phyloP scores from a whole-genome alignment of 2,329 filamentous ascomycete genomes.

The Monosporascus cannonballus region DNA sequence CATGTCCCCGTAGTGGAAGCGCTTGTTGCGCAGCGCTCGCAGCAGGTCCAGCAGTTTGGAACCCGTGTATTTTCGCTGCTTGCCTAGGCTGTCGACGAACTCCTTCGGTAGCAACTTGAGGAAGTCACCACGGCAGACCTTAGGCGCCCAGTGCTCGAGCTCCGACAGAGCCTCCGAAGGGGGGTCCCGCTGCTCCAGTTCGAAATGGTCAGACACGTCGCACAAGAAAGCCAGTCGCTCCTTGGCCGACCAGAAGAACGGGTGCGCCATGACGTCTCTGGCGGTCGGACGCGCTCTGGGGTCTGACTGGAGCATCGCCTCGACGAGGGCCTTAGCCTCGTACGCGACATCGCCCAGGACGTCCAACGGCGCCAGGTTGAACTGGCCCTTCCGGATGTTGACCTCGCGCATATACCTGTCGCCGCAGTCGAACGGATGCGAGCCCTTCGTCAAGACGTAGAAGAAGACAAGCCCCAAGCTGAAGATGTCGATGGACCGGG shows the following conservation, averaged over 20 bases:
- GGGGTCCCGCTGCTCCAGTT: constrained; percentile 82
- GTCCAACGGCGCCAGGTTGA: constrained; percentile 64
- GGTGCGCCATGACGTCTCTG: constrained; percentile 57
- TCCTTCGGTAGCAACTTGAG: constrained; percentile 66
- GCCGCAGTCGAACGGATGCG: constrained; percentile 89
- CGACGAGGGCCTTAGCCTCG: constrained; percentile 83
- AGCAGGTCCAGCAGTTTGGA: constrained; percentile 77
- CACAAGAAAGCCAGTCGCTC: constrained; percentile 90
- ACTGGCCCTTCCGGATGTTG: constrained; percentile 89
- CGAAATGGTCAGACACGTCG: constrained; percentile 93
- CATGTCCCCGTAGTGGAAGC: constrained; percentile 98
- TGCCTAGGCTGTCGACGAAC: constrained; percentile 85
- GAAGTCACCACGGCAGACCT: constrained; percentile 67
- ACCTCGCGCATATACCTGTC: constrained; percentile 94
- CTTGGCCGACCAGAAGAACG: constrained; percentile 92
- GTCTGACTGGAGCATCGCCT: constrained; percentile 67
- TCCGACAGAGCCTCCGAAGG: constrained; percentile 61
- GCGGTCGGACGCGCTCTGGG: constrained; percentile 48
- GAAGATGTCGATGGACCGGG: constrained; percentile 95
- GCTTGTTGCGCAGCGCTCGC: constrained; percentile 88
- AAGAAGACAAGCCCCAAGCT: constrained; percentile 97
- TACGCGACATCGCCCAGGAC: constrained; percentile 75
- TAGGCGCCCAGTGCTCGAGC: constrained; percentile 47
- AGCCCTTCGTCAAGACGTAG: constrained; percentile 91
- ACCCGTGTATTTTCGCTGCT: constrained; percentile 92